Evolutionary conservation across 768 basidiomycete genomes (phyloP).

Genomic region (Mycena leptocephala): DNA sequence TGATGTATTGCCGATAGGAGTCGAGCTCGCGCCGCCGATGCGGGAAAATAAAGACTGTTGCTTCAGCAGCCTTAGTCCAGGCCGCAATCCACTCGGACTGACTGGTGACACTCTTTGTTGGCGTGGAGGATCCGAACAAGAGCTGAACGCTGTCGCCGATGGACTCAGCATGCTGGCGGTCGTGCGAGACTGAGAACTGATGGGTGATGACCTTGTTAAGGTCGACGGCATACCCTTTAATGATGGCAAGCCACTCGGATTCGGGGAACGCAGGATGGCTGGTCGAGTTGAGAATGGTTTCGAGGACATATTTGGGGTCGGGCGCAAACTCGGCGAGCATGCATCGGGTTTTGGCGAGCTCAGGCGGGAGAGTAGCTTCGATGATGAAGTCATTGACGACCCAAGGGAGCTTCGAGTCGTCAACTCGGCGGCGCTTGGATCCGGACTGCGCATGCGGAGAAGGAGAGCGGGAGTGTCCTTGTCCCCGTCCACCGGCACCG

Average conservation of each 20-base stretch:
- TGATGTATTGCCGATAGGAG: conserved; percentile 43
- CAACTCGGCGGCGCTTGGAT: neutral
- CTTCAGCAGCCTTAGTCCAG: conserved; percentile 33
- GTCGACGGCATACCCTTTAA: conserved; percentile 41
- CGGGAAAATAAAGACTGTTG: conserved; percentile 44
- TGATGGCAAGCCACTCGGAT: conserved; percentile 41
- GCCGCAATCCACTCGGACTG: conserved; percentile 44
- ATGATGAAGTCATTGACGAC: neutral
- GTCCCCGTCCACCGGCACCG: too few species aligned
- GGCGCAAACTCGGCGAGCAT: neutral
- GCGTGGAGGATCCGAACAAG: neutral
- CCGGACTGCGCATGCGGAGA: neutral
- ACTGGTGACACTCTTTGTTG: conserved; percentile 30
- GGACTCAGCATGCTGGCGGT: neutral
- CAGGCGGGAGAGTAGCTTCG: neutral
- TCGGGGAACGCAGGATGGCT: conserved; percentile 40
- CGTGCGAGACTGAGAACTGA: conserved; percentile 6
- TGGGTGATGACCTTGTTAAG: conserved; percentile 42
- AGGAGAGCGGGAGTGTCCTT: neutral
- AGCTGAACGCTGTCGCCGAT: conserved; percentile 34
- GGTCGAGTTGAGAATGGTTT: neutral
- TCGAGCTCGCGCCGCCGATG: conserved; percentile 41
- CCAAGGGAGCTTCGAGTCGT: conserved; percentile 12
- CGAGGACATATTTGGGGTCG: neutral
- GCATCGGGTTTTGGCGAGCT: neutral